These are phyloP conservation scores for Brassica nigra DNA, from an alignment of 345 rosid species.

Conservation along the genomic window DNA sequence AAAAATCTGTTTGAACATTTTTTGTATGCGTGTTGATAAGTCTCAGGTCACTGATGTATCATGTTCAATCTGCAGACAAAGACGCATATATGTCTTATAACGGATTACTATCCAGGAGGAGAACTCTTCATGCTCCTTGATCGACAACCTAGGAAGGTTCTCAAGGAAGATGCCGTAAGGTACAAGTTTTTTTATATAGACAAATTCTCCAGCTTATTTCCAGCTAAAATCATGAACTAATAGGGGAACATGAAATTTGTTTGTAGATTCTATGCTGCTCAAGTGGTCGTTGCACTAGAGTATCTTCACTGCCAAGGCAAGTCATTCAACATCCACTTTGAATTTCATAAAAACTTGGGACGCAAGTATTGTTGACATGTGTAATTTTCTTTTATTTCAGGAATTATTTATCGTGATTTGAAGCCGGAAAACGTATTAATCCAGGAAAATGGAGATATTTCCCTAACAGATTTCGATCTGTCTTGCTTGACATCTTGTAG, in stretches of 20 bases:
- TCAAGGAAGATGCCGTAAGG: slow-evolving; percentile 94
- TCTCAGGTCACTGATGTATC: slow-evolving; percentile 15
- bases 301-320: slow-evolving; percentile 98
- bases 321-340: neutral
- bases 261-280: slow-evolving; percentile 83
- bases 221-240: neutral
- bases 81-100: slow-evolving; percentile 90
- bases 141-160: slow-evolving; percentile 76
- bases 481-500: slow-evolving; percentile 94
- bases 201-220: neutral
- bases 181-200: slow-evolving; percentile 23
- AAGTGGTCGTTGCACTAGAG: slow-evolving; percentile 86
- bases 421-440: slow-evolving; percentile 91
- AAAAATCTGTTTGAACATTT: neutral
- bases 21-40: neutral
- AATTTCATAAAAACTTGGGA: neutral
- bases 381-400: slow-evolving; percentile 41
- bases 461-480: slow-evolving; percentile 87
- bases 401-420: slow-evolving; percentile 86
- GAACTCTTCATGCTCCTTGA: slow-evolving; percentile 92
- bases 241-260: neutral
- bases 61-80: slow-evolving; percentile 63
- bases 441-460: slow-evolving; percentile 73
- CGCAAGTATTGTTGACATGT: slow-evolving; percentile 6
- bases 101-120: slow-evolving; percentile 94